Percentiles rank a stretch among this genome's conserved stretches.
Conservation (phyloP, 768 basidiomycete species). For the Tricholoma hemisulphureum region DNA sequence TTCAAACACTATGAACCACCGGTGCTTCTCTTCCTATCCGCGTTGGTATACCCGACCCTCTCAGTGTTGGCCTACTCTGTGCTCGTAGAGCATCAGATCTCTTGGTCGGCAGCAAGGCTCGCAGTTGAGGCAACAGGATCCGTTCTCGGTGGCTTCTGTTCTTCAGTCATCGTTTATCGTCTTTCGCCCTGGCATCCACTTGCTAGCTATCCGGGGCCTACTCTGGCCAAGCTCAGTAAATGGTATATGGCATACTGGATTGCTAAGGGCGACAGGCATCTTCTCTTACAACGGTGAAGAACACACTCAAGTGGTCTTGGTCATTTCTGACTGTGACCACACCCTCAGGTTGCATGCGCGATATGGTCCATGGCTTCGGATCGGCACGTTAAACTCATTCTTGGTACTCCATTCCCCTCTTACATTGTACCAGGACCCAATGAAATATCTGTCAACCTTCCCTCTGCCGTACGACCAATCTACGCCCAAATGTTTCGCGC, state of each 20-base stretch:
- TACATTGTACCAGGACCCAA: conserved; percentile 1
- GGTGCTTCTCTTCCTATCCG: not conserved
- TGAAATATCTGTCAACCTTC: conserved; percentile 1
- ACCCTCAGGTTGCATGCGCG: not conserved
- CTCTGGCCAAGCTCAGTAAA: conserved; percentile 29
- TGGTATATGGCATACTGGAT: conserved; percentile 25
- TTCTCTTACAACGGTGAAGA: conserved; percentile 10
- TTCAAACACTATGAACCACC: not conserved
- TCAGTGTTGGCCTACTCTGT: not conserved
- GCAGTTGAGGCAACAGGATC: not conserved
- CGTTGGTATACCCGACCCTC: not conserved
- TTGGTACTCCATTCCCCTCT: not conserved
- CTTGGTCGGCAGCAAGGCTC: not conserved
- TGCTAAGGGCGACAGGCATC: conserved; percentile 17
- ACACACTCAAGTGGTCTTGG: not conserved
- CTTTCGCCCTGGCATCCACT: conserved; percentile 40
- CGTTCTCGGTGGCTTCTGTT: not conserved
- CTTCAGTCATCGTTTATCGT: conserved; percentile 33
- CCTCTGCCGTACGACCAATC: conserved; percentile 1
- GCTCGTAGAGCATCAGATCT: not conserved
- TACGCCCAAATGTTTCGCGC: conserved; percentile 2
- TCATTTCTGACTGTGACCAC: not conserved
- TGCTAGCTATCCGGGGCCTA: conserved; percentile 36
- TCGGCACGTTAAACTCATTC: not conserved
- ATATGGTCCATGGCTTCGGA: conserved; percentile 3